A percentile compares a stretch with the other conserved stretches of the same genome.
phyloP scores from a whole-genome alignment of 2,329 filamentous ascomycete genomes.

The Neospermospora avenae region DNA sequence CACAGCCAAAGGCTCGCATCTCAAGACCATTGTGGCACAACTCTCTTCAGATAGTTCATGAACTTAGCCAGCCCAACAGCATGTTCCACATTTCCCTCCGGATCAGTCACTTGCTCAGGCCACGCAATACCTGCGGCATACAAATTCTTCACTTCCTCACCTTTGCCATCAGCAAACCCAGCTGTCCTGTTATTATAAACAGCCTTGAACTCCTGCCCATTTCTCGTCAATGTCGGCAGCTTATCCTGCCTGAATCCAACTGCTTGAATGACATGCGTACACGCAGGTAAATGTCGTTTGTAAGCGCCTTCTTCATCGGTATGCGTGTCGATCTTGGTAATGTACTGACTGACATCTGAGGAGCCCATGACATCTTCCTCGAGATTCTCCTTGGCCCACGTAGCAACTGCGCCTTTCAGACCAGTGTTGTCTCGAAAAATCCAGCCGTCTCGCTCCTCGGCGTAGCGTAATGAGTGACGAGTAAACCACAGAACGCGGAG shows the following conservation, averaged over 20 bases:
- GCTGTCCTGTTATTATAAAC: conserved; percentile 40
- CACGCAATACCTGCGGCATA: conserved; percentile 63
- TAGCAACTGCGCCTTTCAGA: conserved; percentile 58
- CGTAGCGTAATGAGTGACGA: conserved; percentile 58
- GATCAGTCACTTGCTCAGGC: conserved; percentile 58
- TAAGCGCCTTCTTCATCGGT: conserved; percentile 39
- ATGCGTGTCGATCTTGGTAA: conserved; percentile 31
- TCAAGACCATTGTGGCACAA: conserved; percentile 47
- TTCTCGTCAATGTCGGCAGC: conserved; percentile 44
- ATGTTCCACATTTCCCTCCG: conserved; percentile 57
- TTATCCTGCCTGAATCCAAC: conserved; percentile 54
- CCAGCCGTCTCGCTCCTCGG: conserved; percentile 60
- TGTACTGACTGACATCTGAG: conserved; percentile 29
- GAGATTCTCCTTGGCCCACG: conserved; percentile 56
- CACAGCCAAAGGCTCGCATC: background rate
- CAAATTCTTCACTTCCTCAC: conserved; percentile 46
- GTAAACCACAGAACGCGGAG: conserved; percentile 61
- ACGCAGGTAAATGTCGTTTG: conserved; percentile 48
- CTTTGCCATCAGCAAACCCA: conserved; percentile 44
- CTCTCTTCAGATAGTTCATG: conserved; percentile 58
- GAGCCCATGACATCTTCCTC: conserved; percentile 47
- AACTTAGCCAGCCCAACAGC: conserved; percentile 65
- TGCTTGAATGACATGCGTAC: conserved; percentile 54
- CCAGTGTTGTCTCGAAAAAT: conserved; percentile 64
- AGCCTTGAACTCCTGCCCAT: conserved; percentile 25